Base-by-base conservation (phyloP, 257 asterid genomes). In the Penstemon barbatus region DNA sequence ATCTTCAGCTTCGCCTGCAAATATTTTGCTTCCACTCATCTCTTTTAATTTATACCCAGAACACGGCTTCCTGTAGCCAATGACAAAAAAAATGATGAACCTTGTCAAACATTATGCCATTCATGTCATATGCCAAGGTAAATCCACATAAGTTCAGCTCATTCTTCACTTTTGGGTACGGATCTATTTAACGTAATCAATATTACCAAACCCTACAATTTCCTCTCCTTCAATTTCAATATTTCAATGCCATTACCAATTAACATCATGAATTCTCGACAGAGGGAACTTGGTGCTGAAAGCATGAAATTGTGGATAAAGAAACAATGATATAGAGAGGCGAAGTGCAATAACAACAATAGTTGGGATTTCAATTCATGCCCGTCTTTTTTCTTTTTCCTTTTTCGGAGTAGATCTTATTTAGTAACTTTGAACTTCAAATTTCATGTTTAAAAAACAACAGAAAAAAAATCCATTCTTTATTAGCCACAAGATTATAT, bases 41-140 rank as follows among this genome's bases (percentile, higher is more conserved):
- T 92, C 98, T 85, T 90, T 92, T 65, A 90, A 18, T 68, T 90
- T 90, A 68, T 83, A 90, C 66, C 92, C 97, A 0, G 97, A 92
- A 68, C 95, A 84, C 50, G 92, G 93, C 80, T 90, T 92, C 89
- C 98, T 90, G 53, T 39, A 72, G 57, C 68, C 78, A 56, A 63
- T 7, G 48, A 39, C 43, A 45, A 46, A 46, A 45, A 40, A 4
- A 15, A 2, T 18, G 33, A 25, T 11, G 33, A 61, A 15, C 60
- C 61, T 59, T 39, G 13, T n/a, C 19, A 56, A 7, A 65, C n/a
- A 46, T n/a, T 42, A 41, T 37, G 41, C 37, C 2, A 65, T 65
- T 44, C 4, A 10, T 1, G 19, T 11, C 45, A 43, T 10, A 45
- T 6, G 57, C 41, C 54, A 10, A 19, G 66, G 18, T 11, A 59